Conservation (phyloP, 257 asterid genomes). For the Hygrophila difformis region DNA sequence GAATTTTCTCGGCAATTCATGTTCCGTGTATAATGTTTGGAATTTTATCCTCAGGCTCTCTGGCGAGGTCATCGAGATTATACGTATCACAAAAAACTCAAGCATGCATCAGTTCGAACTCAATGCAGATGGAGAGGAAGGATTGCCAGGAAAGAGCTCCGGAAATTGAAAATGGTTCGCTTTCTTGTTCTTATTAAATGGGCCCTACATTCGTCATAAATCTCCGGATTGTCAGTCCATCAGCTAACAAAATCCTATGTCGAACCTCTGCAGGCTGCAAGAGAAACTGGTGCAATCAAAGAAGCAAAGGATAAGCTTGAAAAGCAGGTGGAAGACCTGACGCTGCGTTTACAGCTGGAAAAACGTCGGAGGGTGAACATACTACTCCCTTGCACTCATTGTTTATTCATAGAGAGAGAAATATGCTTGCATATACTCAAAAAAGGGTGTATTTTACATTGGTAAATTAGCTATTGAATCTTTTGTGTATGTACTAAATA, state of each 20-base stretch:
- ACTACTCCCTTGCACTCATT: conserved; percentile 9
- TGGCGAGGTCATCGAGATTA: conserved; percentile 9
- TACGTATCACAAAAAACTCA: background rate
- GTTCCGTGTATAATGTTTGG: too few species aligned
- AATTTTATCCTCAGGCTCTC: too few species aligned
- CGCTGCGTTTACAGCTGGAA: conserved; percentile 90
- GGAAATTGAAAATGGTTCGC: too few species aligned
- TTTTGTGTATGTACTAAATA: too few species aligned
- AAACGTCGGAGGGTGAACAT: conserved; percentile 80
- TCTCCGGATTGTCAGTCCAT: conserved; percentile 1
- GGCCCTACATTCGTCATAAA: too few species aligned
- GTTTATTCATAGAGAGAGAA: background rate
- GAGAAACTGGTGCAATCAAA: conserved; percentile 96
- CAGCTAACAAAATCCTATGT: conserved; percentile 13
- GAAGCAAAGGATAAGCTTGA: conserved; percentile 98
- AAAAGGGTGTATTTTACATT: background rate
- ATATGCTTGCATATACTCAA: background rate
- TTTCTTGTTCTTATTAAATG: too few species aligned
- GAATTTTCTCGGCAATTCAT: too few species aligned
- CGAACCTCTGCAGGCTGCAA: conserved; percentile 60
- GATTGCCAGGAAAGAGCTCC: too few species aligned
- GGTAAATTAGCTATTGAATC: too few species aligned
- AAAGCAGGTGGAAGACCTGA: conserved; percentile 95
- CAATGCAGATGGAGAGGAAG: too few species aligned
- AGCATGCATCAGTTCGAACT: too few species aligned